phyloP scores from a whole-genome alignment of 108 stramenopile genomes.

The Cyclostephanos tholiformis region DNA sequence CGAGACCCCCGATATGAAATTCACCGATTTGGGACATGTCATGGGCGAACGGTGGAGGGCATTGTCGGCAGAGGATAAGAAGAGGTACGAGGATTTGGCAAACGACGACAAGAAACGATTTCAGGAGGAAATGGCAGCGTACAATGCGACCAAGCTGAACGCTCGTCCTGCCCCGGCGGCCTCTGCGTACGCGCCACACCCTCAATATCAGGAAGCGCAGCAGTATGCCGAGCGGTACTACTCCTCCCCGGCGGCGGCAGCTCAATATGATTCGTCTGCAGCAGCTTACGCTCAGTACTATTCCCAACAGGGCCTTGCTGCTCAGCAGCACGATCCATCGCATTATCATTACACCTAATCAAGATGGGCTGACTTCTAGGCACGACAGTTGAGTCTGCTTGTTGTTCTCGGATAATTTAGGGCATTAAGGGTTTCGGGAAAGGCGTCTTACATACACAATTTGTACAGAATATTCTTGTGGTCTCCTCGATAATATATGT shows the following conservation, averaged over 20 bases:
- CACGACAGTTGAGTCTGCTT: no score
- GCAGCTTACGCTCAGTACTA: slow-evolving; percentile 34
- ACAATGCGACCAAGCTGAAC: slow-evolving; percentile 25
- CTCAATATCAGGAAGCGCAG: slow-evolving; percentile 19
- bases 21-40: slow-evolving; percentile 68
- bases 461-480: no score
- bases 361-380: background rate
- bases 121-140: slow-evolving; percentile 54
- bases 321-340: slow-evolving; percentile 3
- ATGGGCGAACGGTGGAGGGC: slow-evolving; percentile 77
- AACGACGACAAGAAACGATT: slow-evolving; percentile 66
- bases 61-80: slow-evolving; percentile 66
- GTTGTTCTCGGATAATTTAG: no score
- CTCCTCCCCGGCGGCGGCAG: background rate
- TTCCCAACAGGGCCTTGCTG: slow-evolving; percentile 21
- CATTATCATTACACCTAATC: slow-evolving; percentile 8
- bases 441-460: no score
- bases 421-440: no score
- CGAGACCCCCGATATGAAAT: slow-evolving; percentile 69
- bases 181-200: background rate
- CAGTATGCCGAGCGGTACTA: slow-evolving; percentile 31
- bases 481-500: no score
- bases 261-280: slow-evolving; percentile 25
- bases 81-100: slow-evolving; percentile 65
- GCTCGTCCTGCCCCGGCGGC: background rate